Conservation (phyloP, 345 rosid genomes). For the Pugionium dolabratum region DNA sequence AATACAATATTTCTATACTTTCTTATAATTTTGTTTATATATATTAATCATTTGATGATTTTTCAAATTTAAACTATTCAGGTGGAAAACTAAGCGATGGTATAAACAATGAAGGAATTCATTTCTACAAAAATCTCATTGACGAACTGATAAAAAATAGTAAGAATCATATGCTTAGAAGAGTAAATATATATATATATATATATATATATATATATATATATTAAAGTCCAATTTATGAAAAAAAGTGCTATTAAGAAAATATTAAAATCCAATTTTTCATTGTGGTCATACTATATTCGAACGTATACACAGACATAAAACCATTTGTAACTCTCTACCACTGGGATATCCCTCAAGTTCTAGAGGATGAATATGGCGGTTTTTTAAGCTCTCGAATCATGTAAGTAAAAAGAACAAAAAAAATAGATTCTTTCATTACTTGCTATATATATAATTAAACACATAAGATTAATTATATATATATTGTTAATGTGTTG, state of each 20-base stretch:
- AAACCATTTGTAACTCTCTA: conserved; percentile 47
- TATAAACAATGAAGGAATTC: conserved; percentile 44
- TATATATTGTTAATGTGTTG: neutral
- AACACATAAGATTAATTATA: neutral
- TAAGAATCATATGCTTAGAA: conserved; percentile 3
- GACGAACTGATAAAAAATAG: conserved; percentile 45
- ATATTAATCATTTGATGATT: neutral
- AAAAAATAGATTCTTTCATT: neutral
- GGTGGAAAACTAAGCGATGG: conserved; percentile 49
- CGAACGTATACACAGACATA: conserved; percentile 33
- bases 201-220: neutral
- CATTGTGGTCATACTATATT: neutral
- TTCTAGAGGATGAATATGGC: conserved; percentile 46
- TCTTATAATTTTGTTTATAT: neutral
- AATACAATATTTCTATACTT: neutral
- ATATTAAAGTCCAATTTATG: neutral
- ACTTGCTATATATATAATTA: conserved; percentile 7
- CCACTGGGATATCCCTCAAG: conserved; percentile 56
- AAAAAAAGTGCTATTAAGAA: no score
- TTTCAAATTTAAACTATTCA: conserved; percentile 2
- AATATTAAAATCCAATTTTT: no score
- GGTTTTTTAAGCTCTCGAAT: conserved; percentile 46
- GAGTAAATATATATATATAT: neutral
- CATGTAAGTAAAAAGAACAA: conserved; percentile 33
- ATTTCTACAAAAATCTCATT: conserved; percentile 49